Base-by-base conservation (phyloP, 2,329 filamentous ascomycete species). In the Herpotrichia juniperi region DNA sequence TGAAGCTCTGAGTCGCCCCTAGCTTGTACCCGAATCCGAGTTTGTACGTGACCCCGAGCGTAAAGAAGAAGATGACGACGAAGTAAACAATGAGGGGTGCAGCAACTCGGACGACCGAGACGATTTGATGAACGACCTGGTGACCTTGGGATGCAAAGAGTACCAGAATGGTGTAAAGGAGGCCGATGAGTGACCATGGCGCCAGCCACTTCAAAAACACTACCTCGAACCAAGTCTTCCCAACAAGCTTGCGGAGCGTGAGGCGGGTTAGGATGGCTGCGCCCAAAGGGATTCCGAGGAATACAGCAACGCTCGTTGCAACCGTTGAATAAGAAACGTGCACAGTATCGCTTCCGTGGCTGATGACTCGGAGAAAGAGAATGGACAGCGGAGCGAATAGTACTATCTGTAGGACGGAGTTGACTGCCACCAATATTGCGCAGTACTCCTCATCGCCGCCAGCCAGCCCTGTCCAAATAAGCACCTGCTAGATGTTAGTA, bases 21-120 rank as follows among this genome's bases (percentile, higher is more conserved):
- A 91, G 67, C 31, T 80, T 81, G 67, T 93, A 93, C 0, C 84
- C 84, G 50, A 90, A 91, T 0, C 89, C 87, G 2, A 87, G 69
- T 4, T 76, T 79, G 24, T 80, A 76, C 1, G 83, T 79, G 1
- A 85, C 72, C 17, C 76, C 75, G 2, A 93, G 76, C 0, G 89
- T 92, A 1, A 79, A 63, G 50, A 85, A 83, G 75, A 94, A 94
- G 48, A 93, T 83, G 52, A 86, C 68, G 2, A 83, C 61, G 63
- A 94, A 96, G 66, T 94, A 96, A 0, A 93, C 84, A 1, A 93
- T 68, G 31, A 96, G 76, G 0, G 91, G 90, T 0, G 90, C 89
- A 0, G 87, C 85, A 0, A 94, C 89, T 1, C 91, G 80, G 4
- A 93, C 77, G 1, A 96, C 90, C 0, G 87, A 87, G 1, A 91